Evolutionary conservation across 768 basidiomycete species (phyloP).

Genomic region (Trametes maxima): DNA sequence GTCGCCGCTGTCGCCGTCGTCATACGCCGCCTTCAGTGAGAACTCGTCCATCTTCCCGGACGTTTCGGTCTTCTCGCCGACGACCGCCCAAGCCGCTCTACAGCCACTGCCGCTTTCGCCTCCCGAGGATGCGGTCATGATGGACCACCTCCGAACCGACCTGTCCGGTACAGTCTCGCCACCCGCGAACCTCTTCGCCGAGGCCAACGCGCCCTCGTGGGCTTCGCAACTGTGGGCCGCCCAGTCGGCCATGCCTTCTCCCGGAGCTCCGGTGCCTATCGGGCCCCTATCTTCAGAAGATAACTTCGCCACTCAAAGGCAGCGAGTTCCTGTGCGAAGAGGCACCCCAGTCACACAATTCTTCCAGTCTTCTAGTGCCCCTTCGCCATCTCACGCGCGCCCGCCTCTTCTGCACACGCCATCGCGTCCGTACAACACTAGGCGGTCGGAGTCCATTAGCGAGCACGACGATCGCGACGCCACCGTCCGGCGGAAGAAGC

Average conservation of each 20-base stretch:
- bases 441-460: conserved; percentile 67
- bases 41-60: conserved; percentile 47
- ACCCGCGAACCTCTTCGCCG: conserved; percentile 52
- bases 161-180: conserved; percentile 54
- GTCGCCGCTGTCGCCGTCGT: conserved; percentile 38
- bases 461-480: conserved; percentile 67
- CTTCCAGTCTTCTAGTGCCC: conserved; percentile 76
- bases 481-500: conserved; percentile 68
- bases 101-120: conserved; percentile 61
- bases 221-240: conserved; percentile 68
- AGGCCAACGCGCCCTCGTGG: conserved; percentile 58
- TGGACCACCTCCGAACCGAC: conserved; percentile 24
- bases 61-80: conserved; percentile 58
- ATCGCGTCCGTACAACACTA: conserved; percentile 59
- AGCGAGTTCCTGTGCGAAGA: conserved; percentile 40
- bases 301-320: conserved; percentile 44
- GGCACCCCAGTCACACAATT: conserved; percentile 50
- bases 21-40: conserved; percentile 53
- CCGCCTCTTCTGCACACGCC: conserved; percentile 48
- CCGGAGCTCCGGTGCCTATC: conserved; percentile 42
- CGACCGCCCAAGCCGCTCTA: conserved; percentile 55
- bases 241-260: conserved; percentile 36
- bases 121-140: conserved; percentile 37
- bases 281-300: conserved; percentile 35
- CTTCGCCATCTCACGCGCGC: conserved; percentile 52